Evolutionary conservation across 495 filamentous ascomycete species (phyloP).

Genomic region (Neurospora sp.): DNA sequence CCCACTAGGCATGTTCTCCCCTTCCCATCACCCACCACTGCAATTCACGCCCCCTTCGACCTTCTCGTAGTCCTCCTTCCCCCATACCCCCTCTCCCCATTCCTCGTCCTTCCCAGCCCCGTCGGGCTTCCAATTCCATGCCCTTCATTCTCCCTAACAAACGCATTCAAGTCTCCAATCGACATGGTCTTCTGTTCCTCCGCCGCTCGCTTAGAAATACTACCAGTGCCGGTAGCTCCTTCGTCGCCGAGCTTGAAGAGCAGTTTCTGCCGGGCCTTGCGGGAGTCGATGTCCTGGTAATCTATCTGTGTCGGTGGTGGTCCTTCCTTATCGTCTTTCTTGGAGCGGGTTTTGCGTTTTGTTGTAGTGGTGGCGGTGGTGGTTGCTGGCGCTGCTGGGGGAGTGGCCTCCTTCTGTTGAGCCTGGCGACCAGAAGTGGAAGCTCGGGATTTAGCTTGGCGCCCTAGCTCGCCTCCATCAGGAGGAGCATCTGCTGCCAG

Average conservation of each 20-base stretch:
- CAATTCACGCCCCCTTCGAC: neutral
- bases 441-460: neutral
- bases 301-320: slow-evolving; percentile 36
- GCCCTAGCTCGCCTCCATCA: neutral
- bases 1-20: no score
- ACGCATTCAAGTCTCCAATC: neutral
- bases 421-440: neutral
- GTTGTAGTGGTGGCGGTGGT: neutral
- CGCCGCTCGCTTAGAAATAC: neutral
- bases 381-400: neutral
- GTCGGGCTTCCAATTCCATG: neutral
- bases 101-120: neutral
- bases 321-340: slow-evolving; percentile 9
- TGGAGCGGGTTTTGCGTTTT: neutral
- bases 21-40: no score
- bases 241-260: slow-evolving; percentile 25
- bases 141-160: neutral
- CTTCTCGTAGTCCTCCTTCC: neutral
- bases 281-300: slow-evolving; percentile 37
- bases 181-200: neutral
- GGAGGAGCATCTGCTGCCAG: slow-evolving; percentile 8
- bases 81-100: neutral
- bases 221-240: neutral
- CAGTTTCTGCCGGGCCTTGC: slow-evolving; percentile 19
- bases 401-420: neutral